These are phyloP conservation scores for Beauveria brongniartii DNA, from an alignment of 2,329 filamentous ascomycete genomes.

Conservation along the genomic window DNA sequence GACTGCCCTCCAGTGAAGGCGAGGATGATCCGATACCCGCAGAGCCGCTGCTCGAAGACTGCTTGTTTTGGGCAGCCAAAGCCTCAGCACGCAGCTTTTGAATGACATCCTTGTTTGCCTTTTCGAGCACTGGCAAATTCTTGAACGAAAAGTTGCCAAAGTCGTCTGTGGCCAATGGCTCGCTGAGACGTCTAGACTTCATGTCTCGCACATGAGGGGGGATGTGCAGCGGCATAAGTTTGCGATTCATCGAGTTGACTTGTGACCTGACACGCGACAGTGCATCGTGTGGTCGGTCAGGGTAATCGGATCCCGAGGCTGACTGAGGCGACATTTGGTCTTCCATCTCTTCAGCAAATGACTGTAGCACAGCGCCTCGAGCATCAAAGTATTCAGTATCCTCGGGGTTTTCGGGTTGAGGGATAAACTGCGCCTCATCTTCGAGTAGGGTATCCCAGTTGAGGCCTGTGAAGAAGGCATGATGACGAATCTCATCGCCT, in stretches of 20 bases:
- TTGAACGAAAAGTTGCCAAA: constrained; percentile 97
- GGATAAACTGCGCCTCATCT: constrained; percentile 92
- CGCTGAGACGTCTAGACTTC: constrained; percentile 79
- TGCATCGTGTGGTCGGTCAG: constrained; percentile 89
- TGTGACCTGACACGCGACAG: constrained; percentile 82
- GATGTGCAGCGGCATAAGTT: constrained; percentile 90
- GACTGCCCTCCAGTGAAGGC: constrained; percentile 74
- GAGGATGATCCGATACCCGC: constrained; percentile 48
- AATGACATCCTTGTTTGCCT: constrained; percentile 97
- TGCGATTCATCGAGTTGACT: constrained; percentile 77
- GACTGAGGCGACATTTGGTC: constrained; percentile 73
- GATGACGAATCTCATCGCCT: constrained; percentile 82
- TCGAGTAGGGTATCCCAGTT: constrained; percentile 90
- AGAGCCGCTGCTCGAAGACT: constrained; percentile 32
- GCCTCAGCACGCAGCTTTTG: constrained; percentile 92
- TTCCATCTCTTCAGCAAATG: constrained; percentile 90
- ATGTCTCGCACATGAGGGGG: constrained; percentile 91
- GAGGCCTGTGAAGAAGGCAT: constrained; percentile 80
- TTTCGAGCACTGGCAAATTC: constrained; percentile 90
- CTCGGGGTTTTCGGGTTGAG: constrained; percentile 84
- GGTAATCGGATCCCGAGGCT: constrained; percentile 65
- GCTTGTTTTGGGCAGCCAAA: constrained; percentile 58
- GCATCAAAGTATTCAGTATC: constrained; percentile 98
- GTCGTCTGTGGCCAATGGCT: constrained; percentile 81
- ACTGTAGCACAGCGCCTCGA: constrained; percentile 82